Conservation (phyloP, 208 protist genomes). For the Trichomonas tenax region DNA sequence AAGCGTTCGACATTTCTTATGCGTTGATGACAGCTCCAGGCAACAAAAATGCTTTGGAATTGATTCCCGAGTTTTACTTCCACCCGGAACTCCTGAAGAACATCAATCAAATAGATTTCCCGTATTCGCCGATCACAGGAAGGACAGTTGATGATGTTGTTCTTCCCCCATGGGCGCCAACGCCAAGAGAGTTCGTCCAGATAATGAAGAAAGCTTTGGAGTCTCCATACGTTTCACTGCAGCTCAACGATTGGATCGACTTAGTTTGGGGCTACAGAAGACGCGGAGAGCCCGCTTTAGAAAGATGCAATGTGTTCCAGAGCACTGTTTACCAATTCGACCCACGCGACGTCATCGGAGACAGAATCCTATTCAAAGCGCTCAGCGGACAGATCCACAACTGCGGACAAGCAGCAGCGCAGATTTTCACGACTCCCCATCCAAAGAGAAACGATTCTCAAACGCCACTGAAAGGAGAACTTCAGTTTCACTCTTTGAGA, state of each 20-base stretch:
- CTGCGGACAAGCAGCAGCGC: not conserved
- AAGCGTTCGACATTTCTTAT: not conserved
- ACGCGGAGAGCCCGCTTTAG: not conserved
- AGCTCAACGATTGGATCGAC: conserved; percentile 17
- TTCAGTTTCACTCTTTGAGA: not conserved
- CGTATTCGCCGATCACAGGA: not conserved
- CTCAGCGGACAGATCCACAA: not conserved
- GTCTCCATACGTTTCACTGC: not conserved
- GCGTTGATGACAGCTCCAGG: not conserved
- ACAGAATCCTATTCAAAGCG: not conserved
- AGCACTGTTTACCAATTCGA: not conserved
- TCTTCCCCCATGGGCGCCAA: conserved; percentile 32
- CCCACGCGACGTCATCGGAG: not conserved
- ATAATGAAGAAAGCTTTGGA: not conserved
- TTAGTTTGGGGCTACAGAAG: not conserved
- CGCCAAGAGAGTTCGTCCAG: not conserved
- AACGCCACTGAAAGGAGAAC: not conserved
- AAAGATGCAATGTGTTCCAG: not conserved
- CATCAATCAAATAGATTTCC: conserved; percentile 33
- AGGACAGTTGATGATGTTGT: conserved; percentile 26
- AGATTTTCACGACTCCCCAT: not conserved
- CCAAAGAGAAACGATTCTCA: not conserved
- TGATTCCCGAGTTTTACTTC: conserved; percentile 53
- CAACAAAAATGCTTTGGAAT: conserved; percentile 23
- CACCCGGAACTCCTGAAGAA: conserved; percentile 37